Evolutionary conservation across 140 eudicot genomes (phyloP).

Genomic region (Anethum foeniculum): DNA sequence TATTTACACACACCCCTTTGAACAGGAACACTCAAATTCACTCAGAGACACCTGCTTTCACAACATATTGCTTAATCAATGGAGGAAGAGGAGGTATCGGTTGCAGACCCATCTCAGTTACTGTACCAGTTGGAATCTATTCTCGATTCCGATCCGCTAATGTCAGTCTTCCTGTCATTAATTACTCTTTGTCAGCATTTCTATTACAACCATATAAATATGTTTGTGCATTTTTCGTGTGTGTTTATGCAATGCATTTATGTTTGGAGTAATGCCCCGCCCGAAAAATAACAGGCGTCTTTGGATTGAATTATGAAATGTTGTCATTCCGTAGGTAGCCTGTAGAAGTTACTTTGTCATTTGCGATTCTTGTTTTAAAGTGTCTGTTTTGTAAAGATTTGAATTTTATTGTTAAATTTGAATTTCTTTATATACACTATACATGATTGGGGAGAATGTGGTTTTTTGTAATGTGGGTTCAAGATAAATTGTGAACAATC

Average conservation of each 20-base stretch:
- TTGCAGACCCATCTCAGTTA: conserved; percentile 30
- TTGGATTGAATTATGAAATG: background rate
- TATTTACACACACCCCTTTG: background rate
- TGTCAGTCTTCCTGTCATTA: conserved; percentile 23
- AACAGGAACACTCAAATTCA: background rate
- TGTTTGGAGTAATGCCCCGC: conserved; percentile 1
- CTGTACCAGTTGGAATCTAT: conserved; percentile 33
- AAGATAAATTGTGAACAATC: background rate
- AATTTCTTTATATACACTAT: background rate
- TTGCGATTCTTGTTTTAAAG: background rate
- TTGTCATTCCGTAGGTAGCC: background rate
- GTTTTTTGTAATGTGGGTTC: background rate
- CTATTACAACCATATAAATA: background rate
- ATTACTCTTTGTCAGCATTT: background rate
- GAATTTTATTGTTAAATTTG: background rate
- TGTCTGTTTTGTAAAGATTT: background rate
- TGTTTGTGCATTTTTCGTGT: background rate
- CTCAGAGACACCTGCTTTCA: no score
- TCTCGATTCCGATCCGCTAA: conserved; percentile 50
- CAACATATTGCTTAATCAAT: background rate
- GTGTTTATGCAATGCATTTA: background rate
- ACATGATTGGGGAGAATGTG: background rate
- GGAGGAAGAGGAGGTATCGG: conserved; percentile 20
- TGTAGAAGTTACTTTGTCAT: background rate
- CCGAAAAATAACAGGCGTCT: background rate